Evolutionary conservation across 2,329 filamentous ascomycete species (phyloP).

Genomic region (Elsinoe ampelina): DNA sequence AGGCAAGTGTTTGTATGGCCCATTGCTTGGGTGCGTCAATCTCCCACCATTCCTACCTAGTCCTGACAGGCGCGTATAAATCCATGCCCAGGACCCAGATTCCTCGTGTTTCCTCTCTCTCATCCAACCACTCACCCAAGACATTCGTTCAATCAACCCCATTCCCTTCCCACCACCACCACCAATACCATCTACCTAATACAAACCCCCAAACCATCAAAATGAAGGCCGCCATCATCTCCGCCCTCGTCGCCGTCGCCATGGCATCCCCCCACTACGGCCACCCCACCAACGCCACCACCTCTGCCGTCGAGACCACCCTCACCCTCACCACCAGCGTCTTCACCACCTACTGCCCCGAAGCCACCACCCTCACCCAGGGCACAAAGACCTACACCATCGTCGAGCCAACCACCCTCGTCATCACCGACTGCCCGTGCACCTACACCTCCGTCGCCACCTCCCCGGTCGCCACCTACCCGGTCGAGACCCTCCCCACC

Average conservation of each 20-base stretch:
- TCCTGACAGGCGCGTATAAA: not conserved
- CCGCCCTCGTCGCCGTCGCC: slow-evolving; percentile 24
- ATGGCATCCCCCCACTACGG: slow-evolving; percentile 27
- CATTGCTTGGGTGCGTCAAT: not conserved
- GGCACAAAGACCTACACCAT: slow-evolving; percentile 21
- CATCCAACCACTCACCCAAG: slow-evolving; percentile 3
- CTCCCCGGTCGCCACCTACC: slow-evolving; percentile 15
- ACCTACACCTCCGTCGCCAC: slow-evolving; percentile 45
- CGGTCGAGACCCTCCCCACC: slow-evolving; percentile 7
- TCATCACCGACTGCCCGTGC: slow-evolving; percentile 26
- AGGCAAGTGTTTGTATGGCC: too few relatives aligned
- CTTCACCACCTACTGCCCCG: slow-evolving; percentile 27
- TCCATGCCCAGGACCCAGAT: not conserved
- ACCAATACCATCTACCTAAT: not conserved
- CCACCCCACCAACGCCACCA: slow-evolving; percentile 25
- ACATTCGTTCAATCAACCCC: slow-evolving; percentile 9
- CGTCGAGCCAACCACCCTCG: slow-evolving; percentile 20
- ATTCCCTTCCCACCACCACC: not conserved
- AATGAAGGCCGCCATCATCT: slow-evolving; percentile 35
- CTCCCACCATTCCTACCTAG: not conserved
- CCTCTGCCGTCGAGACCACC: slow-evolving; percentile 16
- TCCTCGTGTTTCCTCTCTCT: not conserved
- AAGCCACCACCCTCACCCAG: slow-evolving; percentile 22
- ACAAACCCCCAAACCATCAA: slow-evolving; percentile 24
- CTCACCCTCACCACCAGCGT: slow-evolving; percentile 26